Conservation (phyloP, 306 rosid genomes). For the Corylus avellana region DNA sequence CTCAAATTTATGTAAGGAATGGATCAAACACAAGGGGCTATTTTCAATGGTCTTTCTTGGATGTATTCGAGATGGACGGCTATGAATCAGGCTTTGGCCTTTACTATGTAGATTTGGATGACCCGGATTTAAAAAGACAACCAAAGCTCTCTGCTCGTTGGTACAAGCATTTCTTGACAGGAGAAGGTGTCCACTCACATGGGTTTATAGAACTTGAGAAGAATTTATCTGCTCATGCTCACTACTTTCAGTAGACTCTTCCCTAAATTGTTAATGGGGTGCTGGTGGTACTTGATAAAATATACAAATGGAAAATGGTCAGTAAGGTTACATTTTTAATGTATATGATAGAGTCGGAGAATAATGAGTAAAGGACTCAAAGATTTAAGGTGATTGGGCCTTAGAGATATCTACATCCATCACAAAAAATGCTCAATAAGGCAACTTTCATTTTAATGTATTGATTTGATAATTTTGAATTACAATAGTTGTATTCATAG, state of each 20-base stretch:
- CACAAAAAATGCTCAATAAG: no score
- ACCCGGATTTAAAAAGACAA: conserved; percentile 47
- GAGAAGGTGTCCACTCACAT: conserved; percentile 15
- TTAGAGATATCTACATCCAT: no score
- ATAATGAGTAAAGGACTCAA: no score
- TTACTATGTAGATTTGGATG: conserved; percentile 38
- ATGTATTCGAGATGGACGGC: conserved; percentile 35
- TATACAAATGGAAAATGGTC: no score
- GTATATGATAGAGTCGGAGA: no score
- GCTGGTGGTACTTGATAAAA: background rate
- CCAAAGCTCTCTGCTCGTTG: conserved; percentile 51
- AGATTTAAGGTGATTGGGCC: no score
- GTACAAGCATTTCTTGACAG: conserved; percentile 34
- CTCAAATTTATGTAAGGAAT: conserved; percentile 19
- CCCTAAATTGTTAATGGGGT: background rate
- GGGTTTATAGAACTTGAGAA: conserved; percentile 22
- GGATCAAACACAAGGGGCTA: conserved; percentile 48
- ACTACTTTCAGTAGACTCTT: background rate
- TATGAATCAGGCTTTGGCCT: conserved; percentile 32
- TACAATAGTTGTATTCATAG: no score
- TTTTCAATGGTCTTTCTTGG: conserved; percentile 52
- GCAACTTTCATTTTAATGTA: no score
- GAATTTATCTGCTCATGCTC: conserved; percentile 17
- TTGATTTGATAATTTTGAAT: no score
- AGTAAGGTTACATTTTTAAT: no score